These are phyloP conservation scores for Aureobasidium vineae DNA, from an alignment of 2,329 filamentous ascomycete species.

Conservation along the genomic window DNA sequence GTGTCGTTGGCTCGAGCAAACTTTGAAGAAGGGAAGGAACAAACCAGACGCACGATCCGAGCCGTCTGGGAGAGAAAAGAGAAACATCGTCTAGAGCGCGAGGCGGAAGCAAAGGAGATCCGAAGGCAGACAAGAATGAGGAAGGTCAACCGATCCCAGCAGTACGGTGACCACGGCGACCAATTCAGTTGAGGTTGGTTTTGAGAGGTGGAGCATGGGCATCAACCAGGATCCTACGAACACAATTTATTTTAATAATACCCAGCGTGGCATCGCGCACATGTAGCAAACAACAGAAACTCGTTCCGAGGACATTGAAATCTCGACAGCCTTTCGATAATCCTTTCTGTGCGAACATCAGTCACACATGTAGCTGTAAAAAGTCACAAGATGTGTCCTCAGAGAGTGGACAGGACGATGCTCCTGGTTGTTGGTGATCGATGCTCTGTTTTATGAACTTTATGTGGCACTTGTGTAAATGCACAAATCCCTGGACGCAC, in stretches of 20 bases:
- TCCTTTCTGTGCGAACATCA: neutral
- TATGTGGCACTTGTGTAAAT: no score
- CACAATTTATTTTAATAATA: neutral
- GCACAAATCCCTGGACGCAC: neutral
- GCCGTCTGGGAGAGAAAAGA: conserved; percentile 95
- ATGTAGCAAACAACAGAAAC: neutral
- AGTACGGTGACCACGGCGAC: conserved; percentile 57
- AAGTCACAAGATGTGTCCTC: neutral
- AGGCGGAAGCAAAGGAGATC: conserved; percentile 44
- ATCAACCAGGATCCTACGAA: neutral
- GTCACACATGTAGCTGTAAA: neutral
- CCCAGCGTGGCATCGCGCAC: conserved; percentile 11
- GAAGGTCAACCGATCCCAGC: conserved; percentile 54
- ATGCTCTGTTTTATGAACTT: no score
- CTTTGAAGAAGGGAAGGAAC: conserved; percentile 75
- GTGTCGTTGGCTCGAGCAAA: conserved; percentile 81
- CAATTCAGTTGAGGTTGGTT: conserved; percentile 59
- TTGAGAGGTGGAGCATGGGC: neutral
- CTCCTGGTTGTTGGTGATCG: no score
- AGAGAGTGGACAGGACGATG: no score
- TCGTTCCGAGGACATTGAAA: neutral
- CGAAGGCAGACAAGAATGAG: conserved; percentile 44
- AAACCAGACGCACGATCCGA: conserved; percentile 72
- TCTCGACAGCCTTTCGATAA: no score
- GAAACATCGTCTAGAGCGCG: conserved; percentile 57